Evolutionary conservation across 148 eudicot genomes (phyloP).

Genomic region (Selenicereus undatus): DNA sequence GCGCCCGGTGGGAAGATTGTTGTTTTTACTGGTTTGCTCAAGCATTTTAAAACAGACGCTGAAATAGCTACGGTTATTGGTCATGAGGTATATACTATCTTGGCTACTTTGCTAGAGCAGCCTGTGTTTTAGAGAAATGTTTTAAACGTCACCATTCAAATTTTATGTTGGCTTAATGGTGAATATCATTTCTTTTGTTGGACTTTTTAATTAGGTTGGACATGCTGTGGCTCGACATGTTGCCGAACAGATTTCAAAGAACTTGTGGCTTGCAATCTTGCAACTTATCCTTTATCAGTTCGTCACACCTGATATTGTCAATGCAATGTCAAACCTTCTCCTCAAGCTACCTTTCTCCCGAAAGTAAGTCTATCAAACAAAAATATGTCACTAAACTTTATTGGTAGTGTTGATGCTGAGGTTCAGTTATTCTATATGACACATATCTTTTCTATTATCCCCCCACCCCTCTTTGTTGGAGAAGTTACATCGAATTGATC

Average conservation of each 20-base stretch:
- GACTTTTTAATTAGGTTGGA: slow-evolving; percentile 51
- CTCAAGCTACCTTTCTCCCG: slow-evolving; percentile 81
- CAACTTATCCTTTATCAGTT: slow-evolving; percentile 77
- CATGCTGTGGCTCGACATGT: slow-evolving; percentile 89
- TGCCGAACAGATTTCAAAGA: slow-evolving; percentile 71
- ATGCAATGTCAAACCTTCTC: slow-evolving; percentile 65
- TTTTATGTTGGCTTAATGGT: slow-evolving; percentile 3
- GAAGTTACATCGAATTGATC: too few species aligned
- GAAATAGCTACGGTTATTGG: slow-evolving; percentile 87
- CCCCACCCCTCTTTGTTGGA: too few species aligned
- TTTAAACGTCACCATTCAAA: neutral
- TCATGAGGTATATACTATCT: slow-evolving; percentile 69
- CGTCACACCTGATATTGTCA: slow-evolving; percentile 68
- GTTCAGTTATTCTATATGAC: too few species aligned
- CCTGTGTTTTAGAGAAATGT: neutral
- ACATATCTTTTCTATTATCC: too few species aligned
- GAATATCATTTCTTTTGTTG: slow-evolving; percentile 3
- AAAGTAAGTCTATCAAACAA: slow-evolving; percentile 38
- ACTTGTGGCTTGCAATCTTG: slow-evolving; percentile 66
- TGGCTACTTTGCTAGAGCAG: neutral
- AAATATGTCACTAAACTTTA: neutral
- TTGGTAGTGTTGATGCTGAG: neutral
- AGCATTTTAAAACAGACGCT: slow-evolving; percentile 59
- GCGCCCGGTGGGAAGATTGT: slow-evolving; percentile 97
- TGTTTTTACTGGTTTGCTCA: slow-evolving; percentile 78